Evolutionary conservation across 176 grass and related monocot genomes (phyloP).

Genomic region (Elymus sibiricus): DNA sequence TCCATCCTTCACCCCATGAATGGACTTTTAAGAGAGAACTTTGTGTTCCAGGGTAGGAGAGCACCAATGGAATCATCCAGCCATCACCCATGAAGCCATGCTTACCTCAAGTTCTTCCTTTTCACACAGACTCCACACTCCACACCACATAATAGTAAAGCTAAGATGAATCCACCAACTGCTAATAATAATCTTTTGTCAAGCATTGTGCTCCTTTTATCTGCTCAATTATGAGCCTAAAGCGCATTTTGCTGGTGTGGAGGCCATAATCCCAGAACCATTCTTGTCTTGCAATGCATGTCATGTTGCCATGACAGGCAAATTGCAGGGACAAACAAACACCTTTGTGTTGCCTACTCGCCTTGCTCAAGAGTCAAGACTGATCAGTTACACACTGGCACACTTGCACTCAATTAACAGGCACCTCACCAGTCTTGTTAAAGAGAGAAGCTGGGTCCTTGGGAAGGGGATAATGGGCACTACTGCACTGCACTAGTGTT

Average conservation of each 20-base stretch:
- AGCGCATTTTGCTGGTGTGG: constrained; percentile 39
- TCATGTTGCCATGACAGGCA: constrained; percentile 32
- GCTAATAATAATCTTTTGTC: constrained; percentile 28
- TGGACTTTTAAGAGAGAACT: neutral
- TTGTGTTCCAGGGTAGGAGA: constrained; percentile 6
- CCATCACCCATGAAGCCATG: neutral
- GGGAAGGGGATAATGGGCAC: constrained; percentile 34
- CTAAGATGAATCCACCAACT: constrained; percentile 28
- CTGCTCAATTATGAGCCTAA: constrained; percentile 50
- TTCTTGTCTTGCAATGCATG: constrained; percentile 32
- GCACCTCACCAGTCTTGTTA: constrained; percentile 22
- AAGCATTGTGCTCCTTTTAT: constrained; percentile 34
- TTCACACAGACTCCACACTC: constrained; percentile 18
- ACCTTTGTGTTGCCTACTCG: constrained; percentile 24
- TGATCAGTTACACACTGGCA: constrained; percentile 10
- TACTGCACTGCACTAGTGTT: constrained; percentile 45
- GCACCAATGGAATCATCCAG: constrained; percentile 10
- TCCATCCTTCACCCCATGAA: constrained; percentile 18
- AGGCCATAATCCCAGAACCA: constrained; percentile 34
- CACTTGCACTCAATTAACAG: constrained; percentile 30
- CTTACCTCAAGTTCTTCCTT: constrained; percentile 29
- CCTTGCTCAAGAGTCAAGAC: neutral
- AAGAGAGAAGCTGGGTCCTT: constrained; percentile 41
- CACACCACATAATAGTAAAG: constrained; percentile 42
- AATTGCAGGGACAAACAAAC: constrained; percentile 27